Conservation (phyloP, 106 monocot genomes). For the Amphibolis antarctica region DNA sequence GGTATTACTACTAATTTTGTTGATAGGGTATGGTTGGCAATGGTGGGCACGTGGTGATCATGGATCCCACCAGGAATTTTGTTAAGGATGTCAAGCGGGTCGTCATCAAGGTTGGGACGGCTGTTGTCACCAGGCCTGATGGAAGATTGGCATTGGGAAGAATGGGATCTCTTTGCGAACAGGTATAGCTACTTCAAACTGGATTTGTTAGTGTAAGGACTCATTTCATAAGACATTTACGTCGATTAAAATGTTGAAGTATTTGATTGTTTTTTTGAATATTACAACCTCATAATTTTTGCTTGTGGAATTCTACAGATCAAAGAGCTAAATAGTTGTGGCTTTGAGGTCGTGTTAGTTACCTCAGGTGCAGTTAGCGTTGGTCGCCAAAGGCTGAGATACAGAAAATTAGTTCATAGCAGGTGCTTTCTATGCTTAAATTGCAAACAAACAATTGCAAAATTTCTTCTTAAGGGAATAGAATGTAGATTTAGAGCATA, state of each 20-base stretch:
- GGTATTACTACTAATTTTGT: no score
- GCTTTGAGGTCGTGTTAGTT: constrained; percentile 75
- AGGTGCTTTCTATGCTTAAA: constrained; percentile 23
- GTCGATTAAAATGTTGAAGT: not conserved
- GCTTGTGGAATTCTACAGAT: constrained; percentile 27
- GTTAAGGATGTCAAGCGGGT: constrained; percentile 62
- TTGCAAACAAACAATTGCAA: no score
- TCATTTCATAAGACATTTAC: no score
- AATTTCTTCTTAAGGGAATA: no score
- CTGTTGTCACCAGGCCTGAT: constrained; percentile 25
- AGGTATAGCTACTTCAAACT: constrained; percentile 2
- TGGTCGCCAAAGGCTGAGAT: constrained; percentile 76
- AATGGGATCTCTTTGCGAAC: constrained; percentile 22
- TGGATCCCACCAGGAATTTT: constrained; percentile 50
- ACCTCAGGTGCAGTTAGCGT: constrained; percentile 91
- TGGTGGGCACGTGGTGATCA: no score
- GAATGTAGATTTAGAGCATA: no score
- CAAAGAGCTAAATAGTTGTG: constrained; percentile 69
- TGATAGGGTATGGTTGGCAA: no score
- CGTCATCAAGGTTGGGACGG: constrained; percentile 45
- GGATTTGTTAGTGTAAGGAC: no score
- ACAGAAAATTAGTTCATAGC: constrained; percentile 76
- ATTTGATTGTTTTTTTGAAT: no score
- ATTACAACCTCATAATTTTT: not conserved
- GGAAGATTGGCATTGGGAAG: constrained; percentile 24